Conservation (phyloP, 257 asterid species). For the Petrea volubilis region DNA sequence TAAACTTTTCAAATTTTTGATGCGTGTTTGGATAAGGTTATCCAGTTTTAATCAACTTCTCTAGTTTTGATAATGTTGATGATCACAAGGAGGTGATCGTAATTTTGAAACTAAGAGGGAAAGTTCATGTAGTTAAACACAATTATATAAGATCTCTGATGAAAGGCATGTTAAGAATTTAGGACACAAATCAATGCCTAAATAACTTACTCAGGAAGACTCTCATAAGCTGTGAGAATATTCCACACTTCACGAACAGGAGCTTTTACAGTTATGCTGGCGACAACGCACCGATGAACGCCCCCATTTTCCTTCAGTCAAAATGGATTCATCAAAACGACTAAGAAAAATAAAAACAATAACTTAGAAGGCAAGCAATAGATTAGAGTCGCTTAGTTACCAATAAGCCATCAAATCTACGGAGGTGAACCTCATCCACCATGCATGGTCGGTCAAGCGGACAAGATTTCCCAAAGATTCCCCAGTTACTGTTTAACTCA, state of each 20-base stretch:
- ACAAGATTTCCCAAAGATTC: constrained; percentile 80
- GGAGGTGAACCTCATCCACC: constrained; percentile 97
- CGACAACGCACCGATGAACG: constrained; percentile 90
- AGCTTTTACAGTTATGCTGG: constrained; percentile 92
- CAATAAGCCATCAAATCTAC: constrained; percentile 95
- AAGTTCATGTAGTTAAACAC: too few species aligned
- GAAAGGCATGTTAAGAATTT: neutral
- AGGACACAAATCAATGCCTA: neutral
- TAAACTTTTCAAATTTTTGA: too few species aligned
- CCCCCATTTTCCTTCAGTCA: constrained; percentile 90
- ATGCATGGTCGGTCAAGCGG: constrained; percentile 68
- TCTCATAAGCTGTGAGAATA: constrained; percentile 85
- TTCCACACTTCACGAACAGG: constrained; percentile 89
- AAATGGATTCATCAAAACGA: constrained; percentile 32
- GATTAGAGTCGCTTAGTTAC: constrained; percentile 42
- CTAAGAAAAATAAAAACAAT: constrained; percentile 13
- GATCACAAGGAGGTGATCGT: too few species aligned
- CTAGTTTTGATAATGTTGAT: too few species aligned
- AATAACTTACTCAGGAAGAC: constrained; percentile 80
- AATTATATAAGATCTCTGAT: too few species aligned
- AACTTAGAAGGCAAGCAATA: constrained; percentile 3
- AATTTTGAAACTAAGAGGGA: too few species aligned
- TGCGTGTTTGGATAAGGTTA: too few species aligned
- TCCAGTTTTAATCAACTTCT: too few species aligned
- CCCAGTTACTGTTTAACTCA: constrained; percentile 71